Evolutionary conservation across 768 basidiomycete genomes (phyloP).

Genomic region (Terana coerulea): DNA sequence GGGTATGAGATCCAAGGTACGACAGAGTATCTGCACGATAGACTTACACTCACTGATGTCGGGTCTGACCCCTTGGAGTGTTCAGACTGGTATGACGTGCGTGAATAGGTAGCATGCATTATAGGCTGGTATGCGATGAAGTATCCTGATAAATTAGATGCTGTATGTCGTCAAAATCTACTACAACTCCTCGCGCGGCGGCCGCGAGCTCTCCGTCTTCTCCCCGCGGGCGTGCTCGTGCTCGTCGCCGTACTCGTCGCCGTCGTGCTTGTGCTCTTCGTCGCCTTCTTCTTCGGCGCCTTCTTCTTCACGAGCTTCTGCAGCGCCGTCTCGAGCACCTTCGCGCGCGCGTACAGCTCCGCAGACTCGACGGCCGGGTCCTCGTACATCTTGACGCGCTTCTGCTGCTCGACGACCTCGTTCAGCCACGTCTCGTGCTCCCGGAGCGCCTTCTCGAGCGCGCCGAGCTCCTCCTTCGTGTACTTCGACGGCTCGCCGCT

Average conservation of each 20-base stretch:
- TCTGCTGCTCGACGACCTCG: slow-evolving; percentile 80
- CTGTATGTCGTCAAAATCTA: background rate
- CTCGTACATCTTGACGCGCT: slow-evolving; percentile 63
- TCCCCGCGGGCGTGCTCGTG: slow-evolving; percentile 3
- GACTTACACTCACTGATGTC: too few species aligned
- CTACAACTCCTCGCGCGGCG: slow-evolving; percentile 23
- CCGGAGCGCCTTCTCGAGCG: slow-evolving; percentile 68
- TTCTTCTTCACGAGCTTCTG: slow-evolving; percentile 67
- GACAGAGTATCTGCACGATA: too few species aligned
- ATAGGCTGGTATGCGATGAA: background rate
- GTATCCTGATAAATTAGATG: slow-evolving; percentile 1
- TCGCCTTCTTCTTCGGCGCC: slow-evolving; percentile 55
- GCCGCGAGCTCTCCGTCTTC: slow-evolving; percentile 1
- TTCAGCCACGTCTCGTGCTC: slow-evolving; percentile 85
- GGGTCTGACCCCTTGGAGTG: too few species aligned
- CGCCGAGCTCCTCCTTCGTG: slow-evolving; percentile 82
- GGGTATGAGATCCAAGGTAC: too few species aligned
- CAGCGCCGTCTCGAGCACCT: slow-evolving; percentile 72
- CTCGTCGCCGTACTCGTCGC: slow-evolving; percentile 3
- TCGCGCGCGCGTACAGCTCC: slow-evolving; percentile 84
- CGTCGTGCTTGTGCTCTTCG: slow-evolving; percentile 15
- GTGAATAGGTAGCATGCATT: too few species aligned
- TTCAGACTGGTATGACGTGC: too few species aligned
- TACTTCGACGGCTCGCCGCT: slow-evolving; percentile 74
- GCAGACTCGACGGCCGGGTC: slow-evolving; percentile 83